Evolutionary conservation across 345 rosid species (phyloP).

Genomic region (Citrus australasica): DNA sequence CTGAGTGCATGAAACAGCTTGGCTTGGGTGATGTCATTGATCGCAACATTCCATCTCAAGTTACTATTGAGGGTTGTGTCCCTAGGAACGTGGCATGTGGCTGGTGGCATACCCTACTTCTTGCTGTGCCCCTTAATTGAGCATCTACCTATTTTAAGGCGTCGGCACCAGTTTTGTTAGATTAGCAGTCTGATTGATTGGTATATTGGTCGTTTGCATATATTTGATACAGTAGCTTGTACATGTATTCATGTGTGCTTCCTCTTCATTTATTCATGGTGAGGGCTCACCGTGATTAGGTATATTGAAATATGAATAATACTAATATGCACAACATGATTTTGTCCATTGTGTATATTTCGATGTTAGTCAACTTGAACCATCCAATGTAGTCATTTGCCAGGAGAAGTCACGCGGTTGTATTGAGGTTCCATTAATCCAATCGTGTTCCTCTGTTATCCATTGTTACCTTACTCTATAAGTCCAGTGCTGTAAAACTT

Average conservation of each 20-base stretch:
- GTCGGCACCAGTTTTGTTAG: conserved; percentile 59
- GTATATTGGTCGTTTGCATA: conserved; percentile 15
- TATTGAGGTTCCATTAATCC: background rate
- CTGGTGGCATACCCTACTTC: conserved; percentile 98
- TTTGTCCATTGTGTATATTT: conserved; percentile 23
- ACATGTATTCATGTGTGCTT: conserved; percentile 18
- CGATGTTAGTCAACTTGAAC: background rate
- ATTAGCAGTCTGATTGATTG: conserved; percentile 28
- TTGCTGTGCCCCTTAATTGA: conserved; percentile 61
- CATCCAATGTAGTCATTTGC: conserved; percentile 9
- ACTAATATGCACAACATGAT: conserved; percentile 14
- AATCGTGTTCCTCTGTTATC: background rate
- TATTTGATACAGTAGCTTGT: conserved; percentile 16
- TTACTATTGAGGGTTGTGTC: conserved; percentile 52
- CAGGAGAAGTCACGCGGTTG: conserved; percentile 2
- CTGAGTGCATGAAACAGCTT: conserved; percentile 54
- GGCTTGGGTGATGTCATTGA: conserved; percentile 91
- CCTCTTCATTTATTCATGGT: conserved; percentile 27
- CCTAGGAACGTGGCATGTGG: conserved; percentile 80
- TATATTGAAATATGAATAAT: background rate
- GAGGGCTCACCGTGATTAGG: conserved; percentile 11
- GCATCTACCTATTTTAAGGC: conserved; percentile 8
- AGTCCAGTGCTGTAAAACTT: background rate
- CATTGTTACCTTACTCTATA: background rate
- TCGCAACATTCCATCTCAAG: conserved; percentile 72